Evolutionary conservation across 1,284 basidiomycete genomes (phyloP), one percentile per base, ranked within the genome.

Genomic region (Irpex sp.): DNA sequence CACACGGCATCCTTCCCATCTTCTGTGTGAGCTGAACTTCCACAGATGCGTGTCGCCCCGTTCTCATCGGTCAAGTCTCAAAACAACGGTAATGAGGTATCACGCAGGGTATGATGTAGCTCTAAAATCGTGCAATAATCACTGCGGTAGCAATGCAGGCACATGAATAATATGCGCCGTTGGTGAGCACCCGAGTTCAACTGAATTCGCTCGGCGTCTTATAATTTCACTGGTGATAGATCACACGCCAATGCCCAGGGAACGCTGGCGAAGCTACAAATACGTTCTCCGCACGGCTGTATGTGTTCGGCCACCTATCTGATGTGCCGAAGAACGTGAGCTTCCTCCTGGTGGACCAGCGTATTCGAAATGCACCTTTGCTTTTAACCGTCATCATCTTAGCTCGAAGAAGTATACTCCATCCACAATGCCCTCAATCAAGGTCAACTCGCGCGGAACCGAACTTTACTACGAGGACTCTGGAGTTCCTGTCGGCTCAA

Each of bases 401-500:
- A 44, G 40, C 8, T 15, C 40, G 2, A 44, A 44, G 40, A 44
- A 44, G 40, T 44, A 26, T 44, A 9, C 5, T 44, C 40, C 40
- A 44, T 44, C 40, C 11, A 44, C 40, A 15, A 65, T 65, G 64
- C 64, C 61, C 5, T 34, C 44, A 11, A 51, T 52, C 15, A 57
- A 57, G 6, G 60, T 65, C 13, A 54, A 62, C 60, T 51, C 54
- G 2, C 48, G 56, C 6, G 64, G 61, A 13, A 59, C 57, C 9
- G 64, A 62, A 76, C 6, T 67, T 37, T 61, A 63, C 57, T 65
- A 67, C 58, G 63, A 67, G 57, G 67, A 68, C 56, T 65, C 63
- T 8, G 67, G 67, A 3, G 55, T 61, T 4, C 67, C 67, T 7
- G 26, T 56, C 80, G 80, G 17, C 78, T 80, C 62, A 75, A 79